Evolutionary conservation across 441 rosid species (phyloP).

Genomic region (Pelargonium citronellum): DNA sequence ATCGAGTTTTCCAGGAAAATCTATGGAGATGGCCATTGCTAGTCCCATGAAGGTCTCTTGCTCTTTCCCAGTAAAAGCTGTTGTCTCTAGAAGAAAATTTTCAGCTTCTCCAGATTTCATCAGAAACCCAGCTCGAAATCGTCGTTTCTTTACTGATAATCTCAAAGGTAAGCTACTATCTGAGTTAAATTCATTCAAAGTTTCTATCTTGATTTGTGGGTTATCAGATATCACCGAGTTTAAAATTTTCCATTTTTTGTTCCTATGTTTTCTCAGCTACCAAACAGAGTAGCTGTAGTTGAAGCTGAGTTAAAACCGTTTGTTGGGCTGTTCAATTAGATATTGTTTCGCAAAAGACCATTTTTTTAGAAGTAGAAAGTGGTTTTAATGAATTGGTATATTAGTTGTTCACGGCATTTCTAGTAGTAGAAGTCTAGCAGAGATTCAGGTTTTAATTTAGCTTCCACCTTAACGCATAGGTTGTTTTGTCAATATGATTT

Average conservation of each 20-base stretch:
- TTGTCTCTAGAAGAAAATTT: not conserved
- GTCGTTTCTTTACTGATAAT: not conserved
- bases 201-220: not conserved
- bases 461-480: too few relatives aligned
- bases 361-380: not conserved
- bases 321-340: too few relatives aligned
- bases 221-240: not conserved
- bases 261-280: not conserved
- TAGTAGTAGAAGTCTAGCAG: too few relatives aligned
- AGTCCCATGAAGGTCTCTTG: not conserved
- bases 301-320: not conserved
- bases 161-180: not conserved
- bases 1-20: not conserved
- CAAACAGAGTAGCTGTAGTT: not conserved
- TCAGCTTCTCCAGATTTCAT: conserved; percentile 3
- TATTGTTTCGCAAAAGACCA: too few relatives aligned
- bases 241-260: not conserved
- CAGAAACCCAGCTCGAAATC: conserved; percentile 7
- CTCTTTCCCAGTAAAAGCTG: not conserved
- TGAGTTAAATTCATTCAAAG: not conserved
- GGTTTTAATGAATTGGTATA: too few relatives aligned
- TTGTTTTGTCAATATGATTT: too few relatives aligned
- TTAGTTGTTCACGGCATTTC: too few relatives aligned
- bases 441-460: too few relatives aligned
- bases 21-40: conserved; percentile 7